These are phyloP conservation scores for Mycena sanguinolenta DNA, from an alignment of 768 basidiomycete species.

Conservation along the genomic window DNA sequence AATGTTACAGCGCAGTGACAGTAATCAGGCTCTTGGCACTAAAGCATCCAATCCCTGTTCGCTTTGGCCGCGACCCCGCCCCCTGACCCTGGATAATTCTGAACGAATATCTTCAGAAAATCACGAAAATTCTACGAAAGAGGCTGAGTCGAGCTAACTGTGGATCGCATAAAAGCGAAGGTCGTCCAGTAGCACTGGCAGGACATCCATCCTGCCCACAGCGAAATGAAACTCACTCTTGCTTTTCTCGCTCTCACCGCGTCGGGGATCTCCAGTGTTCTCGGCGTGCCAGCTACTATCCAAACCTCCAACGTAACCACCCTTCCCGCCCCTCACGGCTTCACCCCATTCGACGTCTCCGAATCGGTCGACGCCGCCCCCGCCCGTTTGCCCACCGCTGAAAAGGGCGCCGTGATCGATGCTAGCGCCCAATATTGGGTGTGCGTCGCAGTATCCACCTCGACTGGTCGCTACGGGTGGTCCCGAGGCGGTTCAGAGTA, in stretches of 20 bases:
- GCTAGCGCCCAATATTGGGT: conserved; percentile 30
- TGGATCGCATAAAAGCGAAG: conserved; percentile 18
- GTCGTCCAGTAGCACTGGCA: conserved; percentile 14
- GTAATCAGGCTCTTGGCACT: conserved; percentile 16
- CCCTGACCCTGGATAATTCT: no score
- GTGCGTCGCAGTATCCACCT: conserved; percentile 27
- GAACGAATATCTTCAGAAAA: no score
- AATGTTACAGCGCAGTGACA: conserved; percentile 18
- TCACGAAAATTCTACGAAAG: no score
- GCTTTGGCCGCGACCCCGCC: no score
- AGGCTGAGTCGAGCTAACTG: no score
- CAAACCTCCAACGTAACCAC: conserved; percentile 17
- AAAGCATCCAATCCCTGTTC: conserved; percentile 13
- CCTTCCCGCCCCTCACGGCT: conserved; percentile 16
- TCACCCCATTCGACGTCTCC: conserved; percentile 19
- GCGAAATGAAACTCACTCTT: conserved; percentile 18
- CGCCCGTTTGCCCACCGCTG: conserved; percentile 2
- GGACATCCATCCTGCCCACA: conserved; percentile 17
- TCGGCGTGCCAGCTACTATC: conserved; percentile 15
- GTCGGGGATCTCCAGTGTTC: conserved; percentile 19
- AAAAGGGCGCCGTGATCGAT: conserved; percentile 14
- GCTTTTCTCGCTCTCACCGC: conserved; percentile 17
- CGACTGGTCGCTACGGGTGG: conserved; percentile 28
- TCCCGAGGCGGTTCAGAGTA: conserved; percentile 27
- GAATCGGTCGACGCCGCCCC: conserved; percentile 17